These are phyloP conservation scores for Chaetomium olivaceum DNA, from an alignment of 2,329 filamentous ascomycete species.

Conservation along the genomic window DNA sequence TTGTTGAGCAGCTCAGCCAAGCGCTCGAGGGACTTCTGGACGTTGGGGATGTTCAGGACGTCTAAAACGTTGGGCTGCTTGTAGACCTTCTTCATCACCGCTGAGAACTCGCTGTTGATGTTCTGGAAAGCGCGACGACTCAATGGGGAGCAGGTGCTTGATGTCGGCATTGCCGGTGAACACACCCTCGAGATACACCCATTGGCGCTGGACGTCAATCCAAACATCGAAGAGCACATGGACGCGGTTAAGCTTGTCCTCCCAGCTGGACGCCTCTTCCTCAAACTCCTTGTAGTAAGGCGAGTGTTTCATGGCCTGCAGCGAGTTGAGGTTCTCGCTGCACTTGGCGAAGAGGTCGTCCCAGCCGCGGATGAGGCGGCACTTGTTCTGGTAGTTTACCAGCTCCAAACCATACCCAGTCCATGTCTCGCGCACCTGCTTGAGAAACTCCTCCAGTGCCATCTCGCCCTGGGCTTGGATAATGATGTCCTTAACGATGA, in stretches of 20 bases:
- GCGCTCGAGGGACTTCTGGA: slow-evolving; percentile 93
- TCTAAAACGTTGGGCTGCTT: slow-evolving; percentile 95
- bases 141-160: slow-evolving; percentile 93
- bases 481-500: slow-evolving; percentile 88
- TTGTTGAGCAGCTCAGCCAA: slow-evolving; percentile 97
- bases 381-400: slow-evolving; percentile 97
- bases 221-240: slow-evolving; percentile 98
- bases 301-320: slow-evolving; percentile 98
- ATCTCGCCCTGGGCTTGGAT: slow-evolving; percentile 96
- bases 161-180: slow-evolving; percentile 99
- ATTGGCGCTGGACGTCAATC: slow-evolving; percentile 99
- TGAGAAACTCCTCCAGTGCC: slow-evolving; percentile 96
- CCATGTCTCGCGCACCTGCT: slow-evolving; percentile 95
- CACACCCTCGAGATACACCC: slow-evolving; percentile 98
- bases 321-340: slow-evolving; percentile 93
- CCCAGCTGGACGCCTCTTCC: slow-evolving; percentile 94
- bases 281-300: slow-evolving; percentile 99
- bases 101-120: slow-evolving; percentile 97
- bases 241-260: slow-evolving; percentile 95
- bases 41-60: slow-evolving; percentile 91
- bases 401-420: slow-evolving; percentile 92
- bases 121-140: slow-evolving; percentile 97
- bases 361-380: slow-evolving; percentile 94
- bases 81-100: slow-evolving; percentile 99
- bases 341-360: slow-evolving; percentile 98